phyloP scores from a whole-genome alignment of 352 stramenopile genomes.

The Globisporangium paroecandrum region DNA sequence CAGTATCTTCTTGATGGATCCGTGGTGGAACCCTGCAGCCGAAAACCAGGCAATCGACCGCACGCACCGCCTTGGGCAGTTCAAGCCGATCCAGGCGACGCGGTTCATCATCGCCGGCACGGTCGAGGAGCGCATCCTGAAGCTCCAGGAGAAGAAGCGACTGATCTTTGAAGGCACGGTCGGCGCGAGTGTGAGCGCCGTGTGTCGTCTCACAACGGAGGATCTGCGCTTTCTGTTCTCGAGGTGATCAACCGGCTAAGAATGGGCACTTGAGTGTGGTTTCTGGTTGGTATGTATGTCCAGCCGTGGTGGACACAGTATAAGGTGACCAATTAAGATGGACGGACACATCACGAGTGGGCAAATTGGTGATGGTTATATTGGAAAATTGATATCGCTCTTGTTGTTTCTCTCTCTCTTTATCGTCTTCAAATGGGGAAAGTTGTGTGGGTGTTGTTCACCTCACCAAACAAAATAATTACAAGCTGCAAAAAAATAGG shows the following conservation, averaged over 20 bases:
- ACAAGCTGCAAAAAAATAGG: conserved; percentile 2
- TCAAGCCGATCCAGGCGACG: conserved; percentile 95
- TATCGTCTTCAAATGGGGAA: neutral
- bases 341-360: neutral
- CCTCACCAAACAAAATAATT: neutral
- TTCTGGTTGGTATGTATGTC: neutral
- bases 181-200: conserved; percentile 85
- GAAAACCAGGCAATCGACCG: conserved; percentile 95
- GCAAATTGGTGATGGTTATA: neutral
- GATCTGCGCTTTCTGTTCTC: conserved; percentile 93
- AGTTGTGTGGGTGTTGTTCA: neutral
- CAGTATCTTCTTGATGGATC: conserved; percentile 96
- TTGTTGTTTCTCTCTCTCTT: neutral
- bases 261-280: neutral
- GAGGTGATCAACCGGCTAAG: conserved; percentile 17
- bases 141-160: conserved; percentile 92
- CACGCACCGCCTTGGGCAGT: conserved; percentile 97
- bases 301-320: neutral
- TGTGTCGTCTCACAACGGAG: conserved; percentile 91
- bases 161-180: conserved; percentile 99
- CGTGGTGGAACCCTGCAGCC: conserved; percentile 98
- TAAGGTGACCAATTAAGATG: neutral
- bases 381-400: neutral
- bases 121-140: conserved; percentile 97
- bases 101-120: conserved; percentile 98